Base-by-base conservation (phyloP, 2,329 filamentous ascomycete species). In the Elsinoe ampelina region DNA sequence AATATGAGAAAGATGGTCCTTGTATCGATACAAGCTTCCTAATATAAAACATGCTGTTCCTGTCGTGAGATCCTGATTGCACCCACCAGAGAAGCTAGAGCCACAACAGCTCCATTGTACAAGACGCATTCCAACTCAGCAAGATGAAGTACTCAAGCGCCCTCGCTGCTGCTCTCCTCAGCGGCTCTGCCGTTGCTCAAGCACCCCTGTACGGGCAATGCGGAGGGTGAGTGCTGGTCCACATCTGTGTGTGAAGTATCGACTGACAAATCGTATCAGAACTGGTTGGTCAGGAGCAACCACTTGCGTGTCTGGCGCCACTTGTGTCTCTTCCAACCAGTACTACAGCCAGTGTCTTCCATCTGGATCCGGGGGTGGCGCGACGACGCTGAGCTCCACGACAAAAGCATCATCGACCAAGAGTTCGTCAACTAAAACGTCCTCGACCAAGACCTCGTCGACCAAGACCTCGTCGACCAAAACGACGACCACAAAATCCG, bases 321-420 rank as follows among this genome's bases (percentile, higher is more conserved):
- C 59, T 36, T 65, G 62, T 56, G 34, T 54, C 32, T 19, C 35
- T 26, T 48, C 54, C 34, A 59, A 59, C 50, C 42, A 54, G 3
- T 64, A 61, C 50, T 63, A 64, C 57, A 61, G 60, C 7, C 61
- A 63, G 54, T 63, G 63, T 57, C 20, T 62, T 22, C 61, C 60
- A 34, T 20, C 45, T 36, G 54, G 47, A 15, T 50, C 52, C 15
- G 43, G 43, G 6, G 26, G 43, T 30, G 20, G 13, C 50, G 32
- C 22, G 12, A 35, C 34, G 32, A 51, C 32, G 30, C 43, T 48
- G 2, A 48, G 48, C 5, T 41, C 45, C 7, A 30, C 26, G 2
- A 30, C 26, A 5, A 30, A 30, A 7, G 26, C 26, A 15, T 51
- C n/a, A 15, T 45, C 45, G 34, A 50, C 48, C 26, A 58, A 41